Conservation (phyloP, 78 protist species). For the Dictyostelium purpureum region DNA sequence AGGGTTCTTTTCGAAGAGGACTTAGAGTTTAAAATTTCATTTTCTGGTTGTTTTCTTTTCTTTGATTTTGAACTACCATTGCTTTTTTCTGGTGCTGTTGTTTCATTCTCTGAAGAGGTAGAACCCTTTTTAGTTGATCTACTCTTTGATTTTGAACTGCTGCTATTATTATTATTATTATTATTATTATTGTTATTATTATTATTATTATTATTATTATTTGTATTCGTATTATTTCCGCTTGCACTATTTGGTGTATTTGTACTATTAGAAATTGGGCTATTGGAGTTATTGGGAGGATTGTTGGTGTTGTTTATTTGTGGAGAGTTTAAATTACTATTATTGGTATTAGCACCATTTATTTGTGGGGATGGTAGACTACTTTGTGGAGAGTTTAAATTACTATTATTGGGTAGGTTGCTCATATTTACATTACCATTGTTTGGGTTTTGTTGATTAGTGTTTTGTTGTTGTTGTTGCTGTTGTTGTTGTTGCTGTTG, state of each 20-base stretch:
- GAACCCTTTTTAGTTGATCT: conserved; percentile 25
- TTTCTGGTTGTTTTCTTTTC: not conserved
- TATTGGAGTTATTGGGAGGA: not conserved
- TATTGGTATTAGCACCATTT: too few species aligned
- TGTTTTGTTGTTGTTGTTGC: not conserved
- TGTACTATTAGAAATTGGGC: not conserved
- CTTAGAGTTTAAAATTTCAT: too few species aligned
- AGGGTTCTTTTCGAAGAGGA: not conserved
- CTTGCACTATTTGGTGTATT: not conserved
- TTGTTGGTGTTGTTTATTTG: not conserved
- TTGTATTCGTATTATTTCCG: not conserved
- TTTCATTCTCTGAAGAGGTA: not conserved
- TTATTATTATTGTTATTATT: not conserved
- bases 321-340: too few species aligned
- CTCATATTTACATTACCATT: not conserved
- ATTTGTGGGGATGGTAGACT: not conserved
- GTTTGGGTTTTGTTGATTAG: not conserved
- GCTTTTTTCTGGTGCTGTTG: conserved; percentile 6
- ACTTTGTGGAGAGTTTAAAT: not conserved
- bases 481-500: not conserved
- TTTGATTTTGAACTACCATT: not conserved
- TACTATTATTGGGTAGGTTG: not conserved
- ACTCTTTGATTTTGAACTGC: not conserved
- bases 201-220: not conserved
- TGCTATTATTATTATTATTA: not conserved